Evolutionary conservation across 2,329 filamentous ascomycete genomes (phyloP), one percentile per base, ranked within the genome.

Genomic region (Colletotrichum chrysophilum): DNA sequence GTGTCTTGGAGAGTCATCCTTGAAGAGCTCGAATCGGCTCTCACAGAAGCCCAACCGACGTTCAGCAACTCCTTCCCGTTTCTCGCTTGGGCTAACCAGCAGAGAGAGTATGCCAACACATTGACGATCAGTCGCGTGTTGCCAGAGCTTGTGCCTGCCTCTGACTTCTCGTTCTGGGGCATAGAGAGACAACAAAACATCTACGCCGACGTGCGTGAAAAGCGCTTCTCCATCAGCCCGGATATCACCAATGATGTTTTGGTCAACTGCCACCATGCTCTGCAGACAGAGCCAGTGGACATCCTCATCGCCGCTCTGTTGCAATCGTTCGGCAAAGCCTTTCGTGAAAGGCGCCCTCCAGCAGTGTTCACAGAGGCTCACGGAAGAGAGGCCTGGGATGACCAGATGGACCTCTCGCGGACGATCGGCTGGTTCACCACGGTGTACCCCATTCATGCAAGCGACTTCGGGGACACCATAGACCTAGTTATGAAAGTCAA

Each of bases 1-100:
- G 85, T 89, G 1, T 87, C 86, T 0, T 89, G 87, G 87, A 81
- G 85, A 9, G 81, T 87, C 4, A 80, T 89, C 3, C 78, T 88
- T 0, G 83, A 86, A 43, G 86, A 89, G 61, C 79, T 89, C 0
- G 86, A 88, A 13, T 9, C 34, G 7, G 18, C 64, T 4, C 56
- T 67, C 2, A 61, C 36, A 36, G 36, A 61, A 21, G 12, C 10
- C 4, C 7, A 32, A 18, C 64, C 55, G 7, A 48, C n/a, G 3
- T 71, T 68, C 55, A 30, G 13, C 13, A 12, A 36, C 4, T 67
- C 28, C 2, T 68, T 48, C 16, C 62, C 62, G 2, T 72, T 72
- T 26, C 64, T 67, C 4, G 62, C 36, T 16, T 61, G 64, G 70
- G 34, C 61, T 7, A 13, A 67, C 3, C 24, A 36, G 36, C 66